Evolutionary conservation across 2,329 filamentous ascomycete species (phyloP), one percentile per base, ranked within the genome.

Genomic region (Triangularia verruculosa): DNA sequence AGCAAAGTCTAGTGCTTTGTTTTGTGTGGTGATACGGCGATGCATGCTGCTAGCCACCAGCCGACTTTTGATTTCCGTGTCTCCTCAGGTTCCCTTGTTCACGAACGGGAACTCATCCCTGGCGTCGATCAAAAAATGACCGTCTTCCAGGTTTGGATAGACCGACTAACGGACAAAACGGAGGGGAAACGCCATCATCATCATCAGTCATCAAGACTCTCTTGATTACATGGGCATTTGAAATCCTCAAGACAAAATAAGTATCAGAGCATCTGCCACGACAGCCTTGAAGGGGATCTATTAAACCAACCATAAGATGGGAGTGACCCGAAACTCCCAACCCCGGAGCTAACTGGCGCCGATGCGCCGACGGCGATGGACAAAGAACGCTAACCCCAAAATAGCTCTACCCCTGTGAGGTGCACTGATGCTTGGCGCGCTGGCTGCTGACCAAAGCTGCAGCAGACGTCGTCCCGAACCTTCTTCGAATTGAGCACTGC

Each of bases 261-360:
- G 39, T 17, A 17, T 7, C 5, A 47, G 4, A 47, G 39, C 39
- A 20, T 47, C 34, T 47, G 39, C 11, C 39, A 47, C 20, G n/a
- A 47, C n/a, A 47, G 39, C 39, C 6, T 12, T 47, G n/a, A 47
- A 20, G n/a, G 39, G 39, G 39, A 13, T 47, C n/a, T n/a, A 47
- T 28, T 47, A 20, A 47, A 47, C 39, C n/a, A n/a, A n/a, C n/a
- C n/a, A n/a, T n/a, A n/a, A 47, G 39, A 47, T 17, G 39, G 39
- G 39, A 20, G n/a, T n/a, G n/a, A 9, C n/a, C 17, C 39, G 39
- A 47, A 47, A 47, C 39, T 9, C n/a, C 39, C 39, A 47, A 47
- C 39, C 39, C 39, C 32, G 54, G 55, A 55, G n/a, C 55, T 32
- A 51, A n/a, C 27, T 22, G 59, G 6, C n/a, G 20, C 62, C 56